Base-by-base conservation (phyloP, 345 rosid species). In the Excoecaria cochinchinensis region DNA sequence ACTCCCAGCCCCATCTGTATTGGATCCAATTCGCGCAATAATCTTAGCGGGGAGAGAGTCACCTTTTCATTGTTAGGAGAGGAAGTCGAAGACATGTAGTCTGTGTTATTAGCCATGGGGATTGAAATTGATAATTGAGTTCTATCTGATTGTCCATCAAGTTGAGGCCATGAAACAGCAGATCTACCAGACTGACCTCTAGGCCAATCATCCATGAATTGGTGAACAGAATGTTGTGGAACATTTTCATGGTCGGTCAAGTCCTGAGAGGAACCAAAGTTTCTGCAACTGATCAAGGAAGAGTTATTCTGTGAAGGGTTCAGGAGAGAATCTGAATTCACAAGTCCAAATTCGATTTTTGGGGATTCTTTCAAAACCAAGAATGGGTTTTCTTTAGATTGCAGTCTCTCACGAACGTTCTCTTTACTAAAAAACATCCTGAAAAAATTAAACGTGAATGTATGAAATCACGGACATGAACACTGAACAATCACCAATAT, bases 111-210 rank as follows among this genome's bases (percentile, higher is more conserved):
- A 63, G 88, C 65, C 78, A 85, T 70, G 0, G 90, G 90, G 57
- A 79, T 78, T n/a, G 92, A 87, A 70, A 89, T 87, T 1, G 92
- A 89, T 60, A 91, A 89, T 76, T 92, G 95, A 60, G 90, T 83
- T 75, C 86, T 74, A 47, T 86, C 90, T 0, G 84, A 76, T 56
- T 86, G 88, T 74, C 69, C 60, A 76, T 85, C 84, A 50, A 79
- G 72, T 47, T 74, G 86, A 52, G 89, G 79, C 90, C 90, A 88
- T 15, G 90, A 82, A 67, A 84, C 66, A 52, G 81, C 50, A 0
- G 89, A 58, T 12, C 74, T 81, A 76, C 83, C 82, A 15, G 86
- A 72, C 58, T 84, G 83, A 59, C 50, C 75, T 75, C 74, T 84
- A 39, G 91, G 84, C 89, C 93, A 87, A 53, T 87, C 84, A 7